A percentile compares a stretch with the other conserved stretches of the same genome.
Conservation (phyloP, 2,329 filamentous ascomycete species). For the Phoma sp. region DNA sequence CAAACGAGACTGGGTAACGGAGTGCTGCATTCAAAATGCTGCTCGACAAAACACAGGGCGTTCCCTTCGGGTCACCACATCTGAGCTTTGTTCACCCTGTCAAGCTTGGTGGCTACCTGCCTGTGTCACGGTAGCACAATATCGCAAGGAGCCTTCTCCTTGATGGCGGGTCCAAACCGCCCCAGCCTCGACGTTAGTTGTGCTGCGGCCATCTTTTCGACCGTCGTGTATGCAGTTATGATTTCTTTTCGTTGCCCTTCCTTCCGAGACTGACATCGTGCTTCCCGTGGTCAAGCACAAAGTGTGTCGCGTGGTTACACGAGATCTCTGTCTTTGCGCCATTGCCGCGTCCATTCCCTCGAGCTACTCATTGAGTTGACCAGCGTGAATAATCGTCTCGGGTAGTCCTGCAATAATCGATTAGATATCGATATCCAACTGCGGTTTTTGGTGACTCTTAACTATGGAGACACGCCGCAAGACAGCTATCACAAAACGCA, state of each 20-base stretch:
- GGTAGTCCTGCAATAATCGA: background rate
- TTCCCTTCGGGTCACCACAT: background rate
- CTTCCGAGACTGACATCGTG: conserved; percentile 11
- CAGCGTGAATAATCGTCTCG: background rate
- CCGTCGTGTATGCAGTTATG: conserved; percentile 13
- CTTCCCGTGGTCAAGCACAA: conserved; percentile 4
- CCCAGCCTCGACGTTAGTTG: conserved; percentile 1
- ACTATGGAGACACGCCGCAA: background rate
- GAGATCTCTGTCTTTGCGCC: conserved; percentile 3
- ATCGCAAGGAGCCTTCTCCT: conserved; percentile 3
- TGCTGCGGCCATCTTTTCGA: conserved; percentile 10
- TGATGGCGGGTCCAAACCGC: conserved; percentile 1
- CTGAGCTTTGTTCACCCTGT: conserved; percentile 6
- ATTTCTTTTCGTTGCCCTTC: conserved; percentile 14
- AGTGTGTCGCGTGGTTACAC: conserved; percentile 10
- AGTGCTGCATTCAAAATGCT: conserved; percentile 6
- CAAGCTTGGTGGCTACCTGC: conserved; percentile 21
- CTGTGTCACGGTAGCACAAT: conserved; percentile 5
- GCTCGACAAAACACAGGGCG: conserved; percentile 6
- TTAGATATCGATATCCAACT: background rate
- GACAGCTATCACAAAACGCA: background rate
- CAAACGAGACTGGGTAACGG: conserved; percentile 8
- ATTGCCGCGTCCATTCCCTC: conserved; percentile 1
- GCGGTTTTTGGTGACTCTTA: background rate
- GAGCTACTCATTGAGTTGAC: background rate